Percentiles rank a stretch among this genome's conserved stretches.
phyloP scores from a whole-genome alignment of 768 basidiomycete genomes.

The Pisolithus sp. region DNA sequence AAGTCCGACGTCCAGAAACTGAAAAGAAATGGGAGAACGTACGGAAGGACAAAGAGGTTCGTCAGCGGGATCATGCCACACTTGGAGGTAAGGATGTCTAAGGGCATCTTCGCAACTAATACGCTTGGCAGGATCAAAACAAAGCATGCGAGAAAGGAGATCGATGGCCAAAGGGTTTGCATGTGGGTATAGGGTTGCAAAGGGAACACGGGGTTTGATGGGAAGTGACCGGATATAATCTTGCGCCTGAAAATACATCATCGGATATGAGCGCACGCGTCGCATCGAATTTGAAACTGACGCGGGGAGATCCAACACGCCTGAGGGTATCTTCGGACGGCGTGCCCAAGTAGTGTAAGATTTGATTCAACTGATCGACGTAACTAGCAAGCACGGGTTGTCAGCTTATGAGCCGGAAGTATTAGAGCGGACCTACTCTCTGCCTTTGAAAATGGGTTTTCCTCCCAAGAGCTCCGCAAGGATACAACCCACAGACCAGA shows the following conservation, averaged over 20 bases:
- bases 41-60: slow-evolving; percentile 83
- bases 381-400: slow-evolving; percentile 47
- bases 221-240: slow-evolving; percentile 98
- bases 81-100: slow-evolving; percentile 88
- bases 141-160: slow-evolving; percentile 82
- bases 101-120: slow-evolving; percentile 95
- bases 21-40: slow-evolving; percentile 14
- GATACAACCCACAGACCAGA: slow-evolving; percentile 96
- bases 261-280: background rate
- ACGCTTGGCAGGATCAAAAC: slow-evolving; percentile 94
- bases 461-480: slow-evolving; percentile 88
- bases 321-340: slow-evolving; percentile 95
- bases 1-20: background rate
- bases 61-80: slow-evolving; percentile 97
- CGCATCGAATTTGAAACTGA: slow-evolving; percentile 30
- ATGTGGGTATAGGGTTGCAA: slow-evolving; percentile 85
- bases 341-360: slow-evolving; percentile 96
- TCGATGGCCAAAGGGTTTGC: slow-evolving; percentile 95
- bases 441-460: slow-evolving; percentile 94
- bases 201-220: slow-evolving; percentile 91
- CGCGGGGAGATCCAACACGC: slow-evolving; percentile 91
- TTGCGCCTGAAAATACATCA: slow-evolving; percentile 62
- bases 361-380: slow-evolving; percentile 97
- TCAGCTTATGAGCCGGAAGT: background rate
- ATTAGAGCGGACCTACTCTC: slow-evolving; percentile 61